These are phyloP conservation scores for Tagetes erecta DNA, from an alignment of 129 eudicot species.

Conservation along the genomic window DNA sequence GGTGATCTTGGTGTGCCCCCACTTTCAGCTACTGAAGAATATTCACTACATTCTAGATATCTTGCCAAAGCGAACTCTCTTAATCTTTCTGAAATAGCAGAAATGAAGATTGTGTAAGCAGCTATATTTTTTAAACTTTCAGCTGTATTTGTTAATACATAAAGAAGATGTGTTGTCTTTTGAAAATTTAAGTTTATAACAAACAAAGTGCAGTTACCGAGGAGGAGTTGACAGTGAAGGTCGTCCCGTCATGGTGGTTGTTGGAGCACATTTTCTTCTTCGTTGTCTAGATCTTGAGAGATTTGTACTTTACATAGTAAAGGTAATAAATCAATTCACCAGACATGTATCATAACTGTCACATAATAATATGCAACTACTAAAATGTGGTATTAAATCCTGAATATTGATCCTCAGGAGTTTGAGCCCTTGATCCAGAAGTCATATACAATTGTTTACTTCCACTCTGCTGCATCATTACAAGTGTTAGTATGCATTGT, in stretches of 20 bases:
- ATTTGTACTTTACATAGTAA: conserved; percentile 65
- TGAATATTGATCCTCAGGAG: conserved; percentile 56
- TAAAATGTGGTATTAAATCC: conserved; percentile 13
- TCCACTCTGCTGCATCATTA: conserved; percentile 90
- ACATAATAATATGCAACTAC: background rate
- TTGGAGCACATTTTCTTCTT: conserved; percentile 92
- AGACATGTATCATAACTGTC: background rate
- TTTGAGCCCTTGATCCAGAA: conserved; percentile 90
- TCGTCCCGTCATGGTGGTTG: conserved; percentile 85
- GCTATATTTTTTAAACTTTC: background rate
- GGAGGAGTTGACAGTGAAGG: conserved; percentile 97
- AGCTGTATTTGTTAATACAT: too few species aligned
- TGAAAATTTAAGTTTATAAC: background rate
- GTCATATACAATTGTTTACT: conserved; percentile 79
- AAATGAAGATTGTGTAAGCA: conserved; percentile 95
- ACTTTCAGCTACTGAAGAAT: conserved; percentile 84
- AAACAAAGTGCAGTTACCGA: conserved; percentile 48
- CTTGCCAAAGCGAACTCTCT: conserved; percentile 93
- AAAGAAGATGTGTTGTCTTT: conserved; percentile 6
- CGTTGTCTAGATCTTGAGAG: conserved; percentile 93
- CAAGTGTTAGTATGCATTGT: conserved; percentile 55
- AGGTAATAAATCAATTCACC: conserved; percentile 45
- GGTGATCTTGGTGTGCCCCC: conserved; percentile 84
- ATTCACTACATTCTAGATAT: conserved; percentile 90
- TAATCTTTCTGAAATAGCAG: conserved; percentile 94